A percentile compares a stretch with the other conserved stretches of the same genome.
phyloP scores from a whole-genome alignment of 768 basidiomycete genomes.

The Hericium rajendrae region DNA sequence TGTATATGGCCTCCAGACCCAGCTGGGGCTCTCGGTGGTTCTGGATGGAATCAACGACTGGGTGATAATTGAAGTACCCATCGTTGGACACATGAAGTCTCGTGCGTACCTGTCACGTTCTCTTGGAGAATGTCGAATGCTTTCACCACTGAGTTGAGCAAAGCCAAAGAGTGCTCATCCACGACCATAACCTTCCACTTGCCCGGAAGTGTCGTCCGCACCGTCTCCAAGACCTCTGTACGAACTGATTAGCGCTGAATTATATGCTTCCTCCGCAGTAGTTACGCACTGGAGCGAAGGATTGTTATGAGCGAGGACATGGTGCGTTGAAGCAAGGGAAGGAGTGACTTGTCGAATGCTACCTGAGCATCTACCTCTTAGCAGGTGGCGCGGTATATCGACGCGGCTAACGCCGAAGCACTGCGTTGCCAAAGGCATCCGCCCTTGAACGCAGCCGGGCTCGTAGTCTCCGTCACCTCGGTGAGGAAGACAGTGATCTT shows the following conservation, averaged over 20 bases:
- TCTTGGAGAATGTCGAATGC: constrained; percentile 92
- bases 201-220: constrained; percentile 77
- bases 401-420: too few relatives aligned
- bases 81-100: too few relatives aligned
- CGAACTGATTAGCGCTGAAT: constrained; percentile 1
- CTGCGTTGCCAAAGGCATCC: too few relatives aligned
- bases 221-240: constrained; percentile 78
- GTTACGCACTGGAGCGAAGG: constrained; percentile 30
- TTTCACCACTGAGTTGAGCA: constrained; percentile 80
- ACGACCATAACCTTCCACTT: constrained; percentile 98
- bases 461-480: too few relatives aligned
- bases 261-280: background rate
- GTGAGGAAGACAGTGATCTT: too few relatives aligned
- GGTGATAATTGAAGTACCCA: too few relatives aligned
- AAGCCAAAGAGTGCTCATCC: constrained; percentile 81
- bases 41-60: constrained; percentile 90
- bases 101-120: constrained; percentile 83
- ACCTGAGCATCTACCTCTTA: too few relatives aligned
- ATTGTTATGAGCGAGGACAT: constrained; percentile 33
- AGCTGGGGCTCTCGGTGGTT: constrained; percentile 74
- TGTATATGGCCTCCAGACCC: constrained; percentile 84
- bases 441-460: too few relatives aligned
- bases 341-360: background rate
- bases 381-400: too few relatives aligned
- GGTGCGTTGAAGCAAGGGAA: background rate